phyloP scores from a whole-genome alignment of 345 rosid genomes.

The Populus nigra region DNA sequence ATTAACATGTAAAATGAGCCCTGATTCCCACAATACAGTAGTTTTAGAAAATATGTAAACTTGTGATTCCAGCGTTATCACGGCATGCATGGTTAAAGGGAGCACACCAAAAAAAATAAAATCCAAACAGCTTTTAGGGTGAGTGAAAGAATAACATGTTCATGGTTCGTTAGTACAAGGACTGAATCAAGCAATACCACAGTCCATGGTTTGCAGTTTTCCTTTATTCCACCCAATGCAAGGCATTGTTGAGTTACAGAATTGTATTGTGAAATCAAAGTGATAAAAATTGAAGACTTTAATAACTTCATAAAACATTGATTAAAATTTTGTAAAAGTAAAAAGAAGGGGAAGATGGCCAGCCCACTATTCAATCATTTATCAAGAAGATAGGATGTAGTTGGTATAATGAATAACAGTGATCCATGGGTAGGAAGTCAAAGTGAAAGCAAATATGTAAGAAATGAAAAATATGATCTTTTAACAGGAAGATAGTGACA shows the following conservation, averaged over 20 bases:
- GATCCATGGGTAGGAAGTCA: background rate
- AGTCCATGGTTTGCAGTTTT: no score
- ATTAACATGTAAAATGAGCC: background rate
- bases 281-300: background rate
- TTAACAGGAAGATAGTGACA: constrained; percentile 9
- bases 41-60: no score
- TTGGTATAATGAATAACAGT: background rate
- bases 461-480: background rate
- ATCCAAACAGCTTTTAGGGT: no score
- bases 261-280: background rate
- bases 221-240: no score
- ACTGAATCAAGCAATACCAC: background rate
- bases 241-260: background rate
- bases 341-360: background rate
- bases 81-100: background rate
- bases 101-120: background rate
- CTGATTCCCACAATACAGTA: background rate
- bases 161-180: background rate
- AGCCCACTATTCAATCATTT: background rate
- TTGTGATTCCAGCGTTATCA: background rate
- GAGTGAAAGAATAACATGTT: background rate
- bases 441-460: background rate
- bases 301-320: background rate
- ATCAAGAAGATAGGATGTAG: background rate
- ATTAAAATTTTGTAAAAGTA: no score